A percentile compares a stretch with the other conserved stretches of the same genome.
These are phyloP conservation scores for Erythrophleum ivorense DNA, from an alignment of 331 rosid species.

Conservation along the genomic window DNA sequence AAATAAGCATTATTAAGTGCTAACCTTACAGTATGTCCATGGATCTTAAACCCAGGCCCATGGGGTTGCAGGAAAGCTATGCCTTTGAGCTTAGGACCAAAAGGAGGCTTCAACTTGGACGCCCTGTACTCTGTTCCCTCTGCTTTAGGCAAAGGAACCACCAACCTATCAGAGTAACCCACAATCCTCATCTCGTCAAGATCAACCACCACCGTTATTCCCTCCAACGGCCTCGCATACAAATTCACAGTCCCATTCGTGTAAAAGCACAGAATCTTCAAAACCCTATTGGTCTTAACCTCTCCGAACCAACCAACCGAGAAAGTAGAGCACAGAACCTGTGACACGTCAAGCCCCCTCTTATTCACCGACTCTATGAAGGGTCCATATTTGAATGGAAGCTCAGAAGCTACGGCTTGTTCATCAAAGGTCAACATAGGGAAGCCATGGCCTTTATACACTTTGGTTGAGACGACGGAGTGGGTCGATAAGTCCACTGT, in stretches of 20 bases:
- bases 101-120: conserved; percentile 59
- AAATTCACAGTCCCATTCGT: conserved; percentile 51
- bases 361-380: conserved; percentile 48
- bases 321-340: conserved; percentile 47
- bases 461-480: conserved; percentile 32
- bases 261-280: conserved; percentile 55
- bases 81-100: conserved; percentile 56
- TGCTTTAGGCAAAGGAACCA: conserved; percentile 53
- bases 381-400: conserved; percentile 43
- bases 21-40: conserved; percentile 63
- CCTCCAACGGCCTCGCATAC: conserved; percentile 67
- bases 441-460: conserved; percentile 47
- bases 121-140: conserved; percentile 63
- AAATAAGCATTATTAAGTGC: not conserved
- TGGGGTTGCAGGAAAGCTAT: conserved; percentile 35
- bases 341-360: conserved; percentile 54
- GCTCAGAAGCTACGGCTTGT: not conserved
- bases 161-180: conserved; percentile 52
- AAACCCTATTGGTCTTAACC: conserved; percentile 30
- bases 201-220: conserved; percentile 58
- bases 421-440: conserved; percentile 44
- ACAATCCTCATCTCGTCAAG: conserved; percentile 65
- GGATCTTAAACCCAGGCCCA: conserved; percentile 59
- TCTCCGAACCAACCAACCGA: conserved; percentile 75
- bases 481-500: conserved; percentile 38